Percentiles rank a stretch among this genome's conserved stretches.
Evolutionary conservation across 73 alveolate genomes (phyloP).

Genomic region (Blepharisma japonicum): DNA sequence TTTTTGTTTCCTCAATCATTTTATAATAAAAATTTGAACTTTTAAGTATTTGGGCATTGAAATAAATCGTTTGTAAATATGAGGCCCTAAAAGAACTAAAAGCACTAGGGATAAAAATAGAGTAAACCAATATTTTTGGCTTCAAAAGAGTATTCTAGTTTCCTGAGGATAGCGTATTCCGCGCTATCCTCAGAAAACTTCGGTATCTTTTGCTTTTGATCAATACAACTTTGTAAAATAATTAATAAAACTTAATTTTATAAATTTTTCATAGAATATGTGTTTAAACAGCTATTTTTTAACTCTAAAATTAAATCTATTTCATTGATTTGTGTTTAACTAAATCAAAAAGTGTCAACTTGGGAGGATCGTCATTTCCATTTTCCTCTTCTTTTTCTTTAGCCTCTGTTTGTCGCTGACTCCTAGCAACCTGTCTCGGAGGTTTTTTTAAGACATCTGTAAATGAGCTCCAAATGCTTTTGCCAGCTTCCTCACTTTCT

Average conservation of each 20-base stretch:
- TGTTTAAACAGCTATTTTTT: not conserved
- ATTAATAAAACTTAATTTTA: too few species aligned
- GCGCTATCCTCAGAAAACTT: too few species aligned
- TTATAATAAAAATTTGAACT: not conserved
- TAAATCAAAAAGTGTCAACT: conserved; percentile 11
- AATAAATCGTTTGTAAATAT: too few species aligned
- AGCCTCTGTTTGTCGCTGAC: conserved; percentile 51
- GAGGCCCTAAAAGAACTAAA: too few species aligned
- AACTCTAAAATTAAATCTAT: not conserved
- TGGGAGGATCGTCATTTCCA: conserved; percentile 33
- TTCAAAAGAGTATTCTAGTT: too few species aligned
- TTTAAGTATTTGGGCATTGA: not conserved
- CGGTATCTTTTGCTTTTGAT: too few species aligned
- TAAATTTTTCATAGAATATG: too few species aligned
- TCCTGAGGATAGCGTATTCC: too few species aligned
- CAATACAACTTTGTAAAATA: too few species aligned
- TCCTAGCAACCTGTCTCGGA: conserved; percentile 41
- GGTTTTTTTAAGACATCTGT: conserved; percentile 54
- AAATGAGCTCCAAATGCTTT: conserved; percentile 54
- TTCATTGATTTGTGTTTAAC: not conserved
- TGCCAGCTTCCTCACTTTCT: conserved; percentile 59
- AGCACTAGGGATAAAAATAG: too few species aligned
- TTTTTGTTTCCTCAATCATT: not conserved
- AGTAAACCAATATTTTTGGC: too few species aligned
- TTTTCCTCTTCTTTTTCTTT: conserved; percentile 45